These are phyloP conservation scores for Scleroderma citrinum DNA, from an alignment of 768 basidiomycete species.

Conservation along the genomic window DNA sequence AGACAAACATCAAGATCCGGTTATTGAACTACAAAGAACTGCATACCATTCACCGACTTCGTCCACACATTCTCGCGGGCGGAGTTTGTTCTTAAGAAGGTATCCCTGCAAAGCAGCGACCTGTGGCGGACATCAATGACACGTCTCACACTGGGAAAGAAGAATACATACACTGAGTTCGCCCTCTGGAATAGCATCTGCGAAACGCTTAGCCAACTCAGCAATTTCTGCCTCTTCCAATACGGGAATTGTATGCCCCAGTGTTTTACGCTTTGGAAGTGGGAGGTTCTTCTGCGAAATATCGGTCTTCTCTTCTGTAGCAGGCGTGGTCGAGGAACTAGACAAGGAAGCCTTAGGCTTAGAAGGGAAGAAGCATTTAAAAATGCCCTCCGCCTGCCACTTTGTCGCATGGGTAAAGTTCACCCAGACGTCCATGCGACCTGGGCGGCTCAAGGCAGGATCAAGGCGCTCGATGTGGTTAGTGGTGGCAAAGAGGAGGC, in stretches of 20 bases:
- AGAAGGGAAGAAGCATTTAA: conserved; percentile 90
- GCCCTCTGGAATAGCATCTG: conserved; percentile 77
- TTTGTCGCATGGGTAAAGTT: conserved; percentile 89
- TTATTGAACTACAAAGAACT: conserved; percentile 2
- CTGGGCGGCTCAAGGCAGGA: conserved; percentile 81
- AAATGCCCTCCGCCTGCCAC: conserved; percentile 90
- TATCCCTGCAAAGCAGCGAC: conserved; percentile 84
- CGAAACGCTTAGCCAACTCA: conserved; percentile 76
- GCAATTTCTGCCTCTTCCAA: conserved; percentile 72
- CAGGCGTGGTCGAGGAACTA: conserved; percentile 5
- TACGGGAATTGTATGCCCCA: conserved; percentile 55
- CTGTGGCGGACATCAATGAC: conserved; percentile 30
- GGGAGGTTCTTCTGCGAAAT: conserved; percentile 63
- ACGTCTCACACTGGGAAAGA: background rate
- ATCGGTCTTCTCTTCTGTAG: conserved; percentile 29
- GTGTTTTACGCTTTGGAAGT: conserved; percentile 56
- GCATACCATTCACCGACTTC: conserved; percentile 68
- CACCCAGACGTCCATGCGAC: conserved; percentile 90
- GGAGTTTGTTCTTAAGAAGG: conserved; percentile 83
- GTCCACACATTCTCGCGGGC: conserved; percentile 80
- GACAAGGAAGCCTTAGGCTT: conserved; percentile 23
- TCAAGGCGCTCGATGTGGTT: conserved; percentile 94
- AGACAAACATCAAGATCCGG: conserved; percentile 7
- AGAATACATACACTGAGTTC: conserved; percentile 68
- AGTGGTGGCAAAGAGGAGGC: conserved; percentile 85